A percentile compares a stretch with the other conserved stretches of the same genome.
phyloP scores from a whole-genome alignment of 2,329 filamentous ascomycete genomes.

The Colletotrichum echinochloae region DNA sequence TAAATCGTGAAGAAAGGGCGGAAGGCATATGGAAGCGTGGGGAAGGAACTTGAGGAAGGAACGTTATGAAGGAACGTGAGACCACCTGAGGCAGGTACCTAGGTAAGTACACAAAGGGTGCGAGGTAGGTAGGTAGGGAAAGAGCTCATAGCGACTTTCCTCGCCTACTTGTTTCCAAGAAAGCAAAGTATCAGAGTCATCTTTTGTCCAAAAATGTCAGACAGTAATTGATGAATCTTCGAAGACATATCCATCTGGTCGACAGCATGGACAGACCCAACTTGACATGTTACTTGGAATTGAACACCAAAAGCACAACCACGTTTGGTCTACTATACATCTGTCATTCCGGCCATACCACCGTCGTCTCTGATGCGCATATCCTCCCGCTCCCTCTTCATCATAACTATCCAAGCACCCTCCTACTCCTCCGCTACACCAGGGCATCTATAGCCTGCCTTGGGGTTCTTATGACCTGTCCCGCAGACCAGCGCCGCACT shows the following conservation, averaged over 20 bases:
- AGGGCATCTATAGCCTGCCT: neutral
- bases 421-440: neutral
- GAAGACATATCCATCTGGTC: neutral
- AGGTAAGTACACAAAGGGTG: neutral
- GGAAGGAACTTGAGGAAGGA: neutral
- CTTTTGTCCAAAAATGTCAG: neutral
- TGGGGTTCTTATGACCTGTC: slow-evolving; percentile 2
- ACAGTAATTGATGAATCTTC: fast-evolving
- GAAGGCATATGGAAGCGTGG: neutral
- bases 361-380: neutral
- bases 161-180: too few species aligned
- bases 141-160: neutral
- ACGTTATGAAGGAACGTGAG: too few species aligned
- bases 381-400: neutral
- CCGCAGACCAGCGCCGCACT: neutral
- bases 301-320: neutral
- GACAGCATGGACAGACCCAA: neutral
- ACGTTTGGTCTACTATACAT: neutral
- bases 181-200: too few species aligned
- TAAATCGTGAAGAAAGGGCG: neutral
- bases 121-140: neutral
- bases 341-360: neutral
- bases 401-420: neutral
- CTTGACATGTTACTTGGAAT: neutral
- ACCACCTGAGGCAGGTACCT: too few species aligned